Conservation (phyloP, 2,329 filamentous ascomycete genomes). For the Penicillium fuscoglaucum region DNA sequence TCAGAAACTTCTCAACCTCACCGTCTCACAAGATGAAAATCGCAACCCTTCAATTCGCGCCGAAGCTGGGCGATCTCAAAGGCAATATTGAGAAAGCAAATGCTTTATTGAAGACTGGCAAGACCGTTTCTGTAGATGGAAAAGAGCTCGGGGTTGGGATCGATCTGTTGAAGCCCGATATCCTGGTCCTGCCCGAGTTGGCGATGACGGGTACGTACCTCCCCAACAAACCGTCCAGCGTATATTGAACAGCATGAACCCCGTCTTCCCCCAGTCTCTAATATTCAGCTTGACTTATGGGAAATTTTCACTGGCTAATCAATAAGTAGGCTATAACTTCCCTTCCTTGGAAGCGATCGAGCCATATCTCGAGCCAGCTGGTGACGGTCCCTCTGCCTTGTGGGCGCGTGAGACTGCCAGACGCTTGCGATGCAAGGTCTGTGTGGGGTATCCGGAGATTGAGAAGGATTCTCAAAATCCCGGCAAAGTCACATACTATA, state of each 20-base stretch:
- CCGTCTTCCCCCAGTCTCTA: not conserved
- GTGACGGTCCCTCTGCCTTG: slow-evolving; percentile 54
- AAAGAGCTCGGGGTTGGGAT: slow-evolving; percentile 19
- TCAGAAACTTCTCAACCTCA: slow-evolving; percentile 14
- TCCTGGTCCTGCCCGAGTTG: slow-evolving; percentile 63
- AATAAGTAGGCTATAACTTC: slow-evolving; percentile 61
- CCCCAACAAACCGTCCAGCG: not conserved
- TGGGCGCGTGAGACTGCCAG: slow-evolving; percentile 61
- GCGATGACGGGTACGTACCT: slow-evolving; percentile 57
- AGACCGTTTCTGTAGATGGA: slow-evolving; percentile 15
- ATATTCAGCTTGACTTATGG: not conserved
- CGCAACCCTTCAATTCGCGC: slow-evolving; percentile 49
- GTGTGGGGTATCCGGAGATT: slow-evolving; percentile 63
- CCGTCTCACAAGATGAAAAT: slow-evolving; percentile 43
- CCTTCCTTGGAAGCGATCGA: slow-evolving; percentile 56
- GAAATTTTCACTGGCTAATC: not conserved
- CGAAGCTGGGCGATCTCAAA: slow-evolving; percentile 45
- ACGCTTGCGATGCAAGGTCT: slow-evolving; percentile 59
- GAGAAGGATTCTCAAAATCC: slow-evolving; percentile 14
- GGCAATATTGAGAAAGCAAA: slow-evolving; percentile 49
- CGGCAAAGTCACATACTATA: slow-evolving; percentile 50
- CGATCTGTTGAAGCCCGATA: slow-evolving; percentile 46
- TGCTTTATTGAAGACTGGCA: slow-evolving; percentile 42
- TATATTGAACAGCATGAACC: not conserved
- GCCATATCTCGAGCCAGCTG: slow-evolving; percentile 61